Percentiles rank a stretch among this genome's conserved stretches.
Conservation (phyloP, 1,284 basidiomycete species). For the Cerioporus squamosus region DNA sequence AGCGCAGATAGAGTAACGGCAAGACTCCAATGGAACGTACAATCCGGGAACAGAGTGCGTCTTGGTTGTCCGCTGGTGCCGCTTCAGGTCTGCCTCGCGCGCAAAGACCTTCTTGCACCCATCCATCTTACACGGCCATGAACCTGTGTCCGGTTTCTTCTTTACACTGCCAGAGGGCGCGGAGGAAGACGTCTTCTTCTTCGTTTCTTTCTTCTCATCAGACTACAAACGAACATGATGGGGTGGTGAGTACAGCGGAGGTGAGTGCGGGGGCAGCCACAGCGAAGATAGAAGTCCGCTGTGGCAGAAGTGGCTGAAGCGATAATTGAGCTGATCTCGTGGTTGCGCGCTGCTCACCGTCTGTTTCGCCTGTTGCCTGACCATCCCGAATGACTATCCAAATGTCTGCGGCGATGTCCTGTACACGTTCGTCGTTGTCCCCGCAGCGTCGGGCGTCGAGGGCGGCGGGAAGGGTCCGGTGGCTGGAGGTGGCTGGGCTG, state of each 20-base stretch:
- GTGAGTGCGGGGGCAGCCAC: slow-evolving; percentile 14
- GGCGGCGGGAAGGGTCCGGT: background rate
- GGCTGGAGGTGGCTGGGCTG: background rate
- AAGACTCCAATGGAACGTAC: slow-evolving; percentile 45
- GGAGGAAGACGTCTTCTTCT: slow-evolving; percentile 39
- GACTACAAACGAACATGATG: slow-evolving; percentile 31
- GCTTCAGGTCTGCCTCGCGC: slow-evolving; percentile 76
- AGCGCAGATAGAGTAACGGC: background rate
- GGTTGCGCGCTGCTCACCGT: slow-evolving; percentile 28
- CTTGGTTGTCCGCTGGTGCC: slow-evolving; percentile 78
- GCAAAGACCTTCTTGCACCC: slow-evolving; percentile 80
- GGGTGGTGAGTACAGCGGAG: slow-evolving; percentile 18
- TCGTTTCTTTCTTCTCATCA: slow-evolving; percentile 54
- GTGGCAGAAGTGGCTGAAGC: slow-evolving; percentile 33
- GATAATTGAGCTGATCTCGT: slow-evolving; percentile 18
- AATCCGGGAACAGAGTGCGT: slow-evolving; percentile 70
- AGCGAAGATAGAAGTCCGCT: slow-evolving; percentile 8
- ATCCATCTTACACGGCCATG: slow-evolving; percentile 78
- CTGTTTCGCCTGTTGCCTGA: slow-evolving; percentile 28
- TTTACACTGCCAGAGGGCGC: slow-evolving; percentile 36
- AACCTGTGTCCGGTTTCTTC: slow-evolving; percentile 52
- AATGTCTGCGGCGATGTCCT: background rate
- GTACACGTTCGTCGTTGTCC: background rate
- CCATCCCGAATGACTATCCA: slow-evolving; percentile 15
- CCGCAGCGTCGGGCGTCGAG: background rate